Evolutionary conservation across 345 rosid genomes (phyloP).

Genomic region (Rhizophora mangle): DNA sequence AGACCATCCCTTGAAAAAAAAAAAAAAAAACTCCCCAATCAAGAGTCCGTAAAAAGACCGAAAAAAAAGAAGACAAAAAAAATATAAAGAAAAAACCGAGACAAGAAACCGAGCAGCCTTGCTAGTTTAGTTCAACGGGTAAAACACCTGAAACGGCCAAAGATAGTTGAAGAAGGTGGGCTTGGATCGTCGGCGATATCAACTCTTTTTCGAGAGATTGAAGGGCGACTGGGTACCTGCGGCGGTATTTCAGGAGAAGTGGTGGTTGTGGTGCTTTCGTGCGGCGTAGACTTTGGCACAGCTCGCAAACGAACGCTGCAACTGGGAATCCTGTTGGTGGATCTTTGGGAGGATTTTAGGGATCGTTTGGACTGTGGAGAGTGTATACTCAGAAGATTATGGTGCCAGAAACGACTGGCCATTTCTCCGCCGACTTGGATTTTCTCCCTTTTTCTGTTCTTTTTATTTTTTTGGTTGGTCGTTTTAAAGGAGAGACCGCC

Average conservation of each 20-base stretch:
- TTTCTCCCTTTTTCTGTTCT: too few relatives aligned
- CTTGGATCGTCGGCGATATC: slow-evolving; percentile 19
- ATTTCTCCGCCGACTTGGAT: slow-evolving; percentile 10
- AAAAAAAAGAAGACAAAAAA: too few relatives aligned
- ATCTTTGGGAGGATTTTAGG: neutral
- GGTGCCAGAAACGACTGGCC: slow-evolving; percentile 38
- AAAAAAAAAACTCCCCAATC: neutral
- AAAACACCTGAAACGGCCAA: slow-evolving; percentile 17
- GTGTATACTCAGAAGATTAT: slow-evolving; percentile 20
- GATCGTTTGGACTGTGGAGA: slow-evolving; percentile 15
- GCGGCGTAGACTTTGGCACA: slow-evolving; percentile 32
- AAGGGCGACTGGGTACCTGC: slow-evolving; percentile 2
- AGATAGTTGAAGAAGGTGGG: slow-evolving; percentile 10
- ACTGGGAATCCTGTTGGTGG: slow-evolving; percentile 15
- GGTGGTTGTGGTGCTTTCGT: slow-evolving; percentile 15
- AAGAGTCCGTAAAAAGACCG: too few relatives aligned
- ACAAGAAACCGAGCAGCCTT: neutral
- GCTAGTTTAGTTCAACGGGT: neutral
- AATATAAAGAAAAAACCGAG: neutral
- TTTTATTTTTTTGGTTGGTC: too few relatives aligned
- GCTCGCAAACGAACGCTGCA: slow-evolving; percentile 25
- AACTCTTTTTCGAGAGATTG: slow-evolving; percentile 13
- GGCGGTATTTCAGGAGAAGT: slow-evolving; percentile 30
- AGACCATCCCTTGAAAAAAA: slow-evolving; percentile 32
- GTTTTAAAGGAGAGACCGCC: neutral